Evolutionary conservation across 257 asterid genomes (phyloP), one percentile per base, ranked within the genome.

Genomic region (Nicotiana paniculata): DNA sequence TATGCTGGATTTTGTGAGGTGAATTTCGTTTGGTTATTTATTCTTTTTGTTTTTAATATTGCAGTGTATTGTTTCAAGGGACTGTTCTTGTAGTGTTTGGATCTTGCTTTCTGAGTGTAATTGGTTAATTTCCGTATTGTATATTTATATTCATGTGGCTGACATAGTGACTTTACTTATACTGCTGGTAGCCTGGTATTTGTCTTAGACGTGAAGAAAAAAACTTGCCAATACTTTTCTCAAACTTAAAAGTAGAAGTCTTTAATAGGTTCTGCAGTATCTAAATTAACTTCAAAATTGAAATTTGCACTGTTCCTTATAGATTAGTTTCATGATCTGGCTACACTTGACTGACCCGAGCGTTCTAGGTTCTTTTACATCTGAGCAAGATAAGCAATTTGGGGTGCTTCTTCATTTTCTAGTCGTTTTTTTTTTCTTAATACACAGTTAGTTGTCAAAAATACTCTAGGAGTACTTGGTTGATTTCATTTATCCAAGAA

Each of bases 141-240:
- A 43, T 43, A 43, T 43, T 43, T 43, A 3, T 48, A 35, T 48
- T 62, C 26, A 58, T 63, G 58, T 61, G 55, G 58, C 8, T 30
- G 48, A 58, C 11, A 33, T 57, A 58, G 54, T 81, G 28, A 43
- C 90, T 83, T 87, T 67, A 84, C 89, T 86, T 88, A 54, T 46
- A 89, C 86, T 77, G 35, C 87, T 87, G 84, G 83, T 68, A 16
- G 77, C 12, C 2, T 43, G 21, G 28, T 80, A 15, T 70, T 57
- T 87, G 63, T 84, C 82, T 26, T 84, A 30, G 84, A 77, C 64
- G 80, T 82, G 82, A 84, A 84, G 87, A 85, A 85, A 88, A 88
- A 32, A 69, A 9, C 10, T 58, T 57, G 55, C 30, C 55, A 32
- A 55, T 57, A 16, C 24, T 32, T 80, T 48, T 65, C 61, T 48